A percentile compares a stretch with the other conserved stretches of the same genome.
These are phyloP conservation scores for Chlamydomonas sp. DNA, from an alignment of 139 green algal species.

Conservation along the genomic window DNA sequence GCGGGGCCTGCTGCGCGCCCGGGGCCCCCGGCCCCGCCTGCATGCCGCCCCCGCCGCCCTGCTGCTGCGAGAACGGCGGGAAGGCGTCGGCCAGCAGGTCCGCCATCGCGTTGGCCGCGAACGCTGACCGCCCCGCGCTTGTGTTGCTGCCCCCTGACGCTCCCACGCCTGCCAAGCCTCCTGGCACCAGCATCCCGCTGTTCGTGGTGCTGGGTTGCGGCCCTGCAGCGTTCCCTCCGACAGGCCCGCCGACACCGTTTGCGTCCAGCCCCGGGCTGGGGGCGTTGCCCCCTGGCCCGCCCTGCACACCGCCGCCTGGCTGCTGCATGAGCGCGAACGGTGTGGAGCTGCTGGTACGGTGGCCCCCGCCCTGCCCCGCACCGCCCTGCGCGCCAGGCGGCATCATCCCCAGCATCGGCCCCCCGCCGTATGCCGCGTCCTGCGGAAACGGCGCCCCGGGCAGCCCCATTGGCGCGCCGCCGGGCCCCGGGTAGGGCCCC, in stretches of 20 bases:
- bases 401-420: neutral
- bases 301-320: neutral
- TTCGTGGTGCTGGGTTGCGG: neutral
- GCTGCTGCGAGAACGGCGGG: conserved; percentile 8
- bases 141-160: conserved; percentile 1
- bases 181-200: neutral
- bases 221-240: neutral
- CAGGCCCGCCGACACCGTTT: neutral
- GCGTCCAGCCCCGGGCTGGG: neutral
- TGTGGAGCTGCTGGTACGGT: conserved; percentile 37
- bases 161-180: too few species aligned
- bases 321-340: conserved; percentile 19
- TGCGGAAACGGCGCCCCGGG: too few species aligned
- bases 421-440: neutral
- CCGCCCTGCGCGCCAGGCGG: neutral
- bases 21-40: neutral
- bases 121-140: conserved; percentile 5
- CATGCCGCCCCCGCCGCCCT: neutral
- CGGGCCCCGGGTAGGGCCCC: neutral
- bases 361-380: neutral
- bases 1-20: neutral
- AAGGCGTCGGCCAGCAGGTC: conserved; percentile 18
- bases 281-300: neutral
- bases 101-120: conserved; percentile 14
- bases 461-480: neutral